Percentiles rank a stretch among this genome's conserved stretches.
Conservation (phyloP, 208 protist genomes). For the Crithidia bombi region DNA sequence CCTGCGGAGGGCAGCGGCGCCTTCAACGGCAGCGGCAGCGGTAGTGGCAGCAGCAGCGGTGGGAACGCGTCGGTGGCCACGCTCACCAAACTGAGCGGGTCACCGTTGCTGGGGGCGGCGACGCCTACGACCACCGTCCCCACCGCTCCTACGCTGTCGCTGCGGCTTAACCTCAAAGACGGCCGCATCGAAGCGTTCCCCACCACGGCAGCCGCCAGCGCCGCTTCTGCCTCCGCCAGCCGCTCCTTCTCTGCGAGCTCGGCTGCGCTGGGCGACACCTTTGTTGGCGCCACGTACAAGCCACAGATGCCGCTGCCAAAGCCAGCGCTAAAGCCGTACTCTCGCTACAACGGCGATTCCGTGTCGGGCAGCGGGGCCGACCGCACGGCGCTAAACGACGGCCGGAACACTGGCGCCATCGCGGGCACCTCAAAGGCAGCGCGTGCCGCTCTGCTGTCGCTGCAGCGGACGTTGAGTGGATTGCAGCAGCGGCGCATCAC, state of each 20-base stretch:
- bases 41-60: too few relatives aligned
- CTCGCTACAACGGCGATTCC: slow-evolving; percentile 18
- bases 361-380: slow-evolving; percentile 1
- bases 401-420: background rate
- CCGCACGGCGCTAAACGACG: background rate
- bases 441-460: background rate
- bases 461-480: background rate
- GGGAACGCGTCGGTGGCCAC: background rate
- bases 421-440: too few relatives aligned
- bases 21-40: background rate
- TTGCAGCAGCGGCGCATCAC: slow-evolving; percentile 7
- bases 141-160: slow-evolving; percentile 8
- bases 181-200: slow-evolving; percentile 22
- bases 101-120: background rate
- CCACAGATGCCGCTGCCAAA: slow-evolving; percentile 31
- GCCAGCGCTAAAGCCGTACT: slow-evolving; percentile 27
- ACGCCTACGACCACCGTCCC: background rate
- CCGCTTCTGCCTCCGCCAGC: background rate
- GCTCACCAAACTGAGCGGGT: background rate
- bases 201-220: background rate
- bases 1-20: background rate
- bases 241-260: background rate
- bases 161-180: slow-evolving; percentile 25
- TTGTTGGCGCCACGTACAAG: slow-evolving; percentile 20
- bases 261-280: background rate